Percentiles rank a stretch among this genome's conserved stretches.
These are phyloP conservation scores for Hibiscus mutabilis DNA, from an alignment of 345 rosid genomes.

Conservation along the genomic window DNA sequence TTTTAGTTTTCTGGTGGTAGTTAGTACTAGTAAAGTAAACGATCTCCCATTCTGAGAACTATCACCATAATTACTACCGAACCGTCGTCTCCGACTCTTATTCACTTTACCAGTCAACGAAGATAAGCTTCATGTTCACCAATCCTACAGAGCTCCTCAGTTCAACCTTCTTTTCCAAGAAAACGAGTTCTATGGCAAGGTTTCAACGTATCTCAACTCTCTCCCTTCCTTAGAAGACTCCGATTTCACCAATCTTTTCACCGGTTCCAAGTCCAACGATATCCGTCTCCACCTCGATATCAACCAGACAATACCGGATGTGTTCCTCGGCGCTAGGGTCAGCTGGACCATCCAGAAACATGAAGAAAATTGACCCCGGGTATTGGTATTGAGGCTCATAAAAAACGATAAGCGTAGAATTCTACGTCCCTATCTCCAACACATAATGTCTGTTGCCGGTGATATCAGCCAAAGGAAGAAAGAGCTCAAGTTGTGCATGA, in stretches of 20 bases:
- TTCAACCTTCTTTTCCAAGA: constrained; percentile 39
- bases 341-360: constrained; percentile 34
- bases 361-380: neutral
- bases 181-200: constrained; percentile 41
- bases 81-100: too few species aligned
- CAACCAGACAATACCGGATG: constrained; percentile 34
- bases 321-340: constrained; percentile 46
- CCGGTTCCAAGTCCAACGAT: constrained; percentile 44
- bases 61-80: too few species aligned
- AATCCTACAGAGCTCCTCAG: constrained; percentile 43
- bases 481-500: constrained; percentile 37
- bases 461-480: constrained; percentile 35
- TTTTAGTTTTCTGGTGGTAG: too few species aligned
- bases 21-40: too few species aligned
- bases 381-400: constrained; percentile 39
- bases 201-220: constrained; percentile 44
- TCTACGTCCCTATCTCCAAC: constrained; percentile 64
- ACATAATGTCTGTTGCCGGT: constrained; percentile 38
- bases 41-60: too few species aligned
- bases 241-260: constrained; percentile 45
- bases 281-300: constrained; percentile 36
- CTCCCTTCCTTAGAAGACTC: constrained; percentile 48
- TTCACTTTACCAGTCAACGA: too few species aligned
- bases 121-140: constrained; percentile 38
- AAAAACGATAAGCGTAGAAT: constrained; percentile 49